phyloP scores from a whole-genome alignment of 1,139 yeast genomes.

The Pichia sp. region DNA sequence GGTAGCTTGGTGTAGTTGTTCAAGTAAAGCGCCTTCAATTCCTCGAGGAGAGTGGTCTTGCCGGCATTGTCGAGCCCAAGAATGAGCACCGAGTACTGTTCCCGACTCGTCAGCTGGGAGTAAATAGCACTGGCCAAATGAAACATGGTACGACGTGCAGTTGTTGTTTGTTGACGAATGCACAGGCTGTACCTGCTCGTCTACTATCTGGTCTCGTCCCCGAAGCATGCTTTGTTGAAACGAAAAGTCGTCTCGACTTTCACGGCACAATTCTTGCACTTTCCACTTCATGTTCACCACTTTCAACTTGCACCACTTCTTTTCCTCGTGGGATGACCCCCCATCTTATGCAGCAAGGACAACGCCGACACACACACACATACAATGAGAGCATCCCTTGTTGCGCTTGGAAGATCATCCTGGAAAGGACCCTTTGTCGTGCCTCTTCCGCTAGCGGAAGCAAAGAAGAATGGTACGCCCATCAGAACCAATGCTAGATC shows the following conservation, averaged over 20 bases:
- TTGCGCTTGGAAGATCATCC: conserved; percentile 59
- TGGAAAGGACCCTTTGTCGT: conserved; percentile 95
- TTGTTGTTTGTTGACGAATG: no score
- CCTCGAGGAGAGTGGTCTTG: conserved; percentile 75
- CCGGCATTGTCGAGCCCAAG: conserved; percentile 96
- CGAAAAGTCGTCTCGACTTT: no score
- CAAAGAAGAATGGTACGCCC: conserved; percentile 72
- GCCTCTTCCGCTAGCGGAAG: conserved; percentile 85
- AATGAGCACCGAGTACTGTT: conserved; percentile 69
- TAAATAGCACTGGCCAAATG: conserved; percentile 58
- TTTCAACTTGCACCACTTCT: no score
- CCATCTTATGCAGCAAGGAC: no score
- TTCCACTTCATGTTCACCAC: no score
- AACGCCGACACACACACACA: no score
- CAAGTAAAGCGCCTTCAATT: conserved; percentile 45
- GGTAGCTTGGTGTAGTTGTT: conserved; percentile 35
- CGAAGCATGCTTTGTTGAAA: no score
- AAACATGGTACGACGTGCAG: conserved; percentile 45
- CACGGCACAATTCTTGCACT: no score
- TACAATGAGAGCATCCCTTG: conserved; percentile 51
- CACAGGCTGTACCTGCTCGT: no score
- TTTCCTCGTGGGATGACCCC: no score
- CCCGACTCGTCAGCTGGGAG: conserved; percentile 47
- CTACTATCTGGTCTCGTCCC: no score
- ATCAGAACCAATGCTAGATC: conserved; percentile 92